These are phyloP conservation scores for Fusarium sp. DNA, from an alignment of 2,329 filamentous ascomycete species.

Conservation along the genomic window DNA sequence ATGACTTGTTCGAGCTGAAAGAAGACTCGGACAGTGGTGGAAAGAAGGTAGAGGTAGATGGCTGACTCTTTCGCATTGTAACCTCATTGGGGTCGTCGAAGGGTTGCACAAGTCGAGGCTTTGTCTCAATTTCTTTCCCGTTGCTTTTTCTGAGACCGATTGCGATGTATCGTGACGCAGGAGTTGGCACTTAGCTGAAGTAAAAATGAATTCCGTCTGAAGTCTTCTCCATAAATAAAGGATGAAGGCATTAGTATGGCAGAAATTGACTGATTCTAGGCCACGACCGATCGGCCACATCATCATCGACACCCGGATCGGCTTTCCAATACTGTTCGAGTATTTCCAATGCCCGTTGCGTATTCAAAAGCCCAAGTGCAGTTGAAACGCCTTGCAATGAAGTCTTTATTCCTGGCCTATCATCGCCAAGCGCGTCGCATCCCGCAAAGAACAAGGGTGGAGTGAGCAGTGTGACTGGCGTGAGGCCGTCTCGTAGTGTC, in stretches of 20 bases:
- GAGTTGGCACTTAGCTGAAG: no score
- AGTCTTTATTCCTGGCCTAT: conserved; percentile 20
- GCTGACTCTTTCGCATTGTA: background rate
- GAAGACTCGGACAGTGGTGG: background rate
- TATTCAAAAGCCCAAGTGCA: conserved; percentile 17
- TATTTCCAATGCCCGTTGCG: conserved; percentile 25
- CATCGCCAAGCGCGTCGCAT: conserved; percentile 18
- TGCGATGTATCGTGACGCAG: no score
- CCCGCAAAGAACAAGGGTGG: conserved; percentile 29
- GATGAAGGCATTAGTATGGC: conserved; percentile 6
- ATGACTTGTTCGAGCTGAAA: background rate
- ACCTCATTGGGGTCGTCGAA: no score
- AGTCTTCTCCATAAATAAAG: no score
- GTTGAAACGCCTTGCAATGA: conserved; percentile 22
- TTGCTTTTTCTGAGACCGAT: no score
- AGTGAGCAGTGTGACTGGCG: conserved; percentile 20
- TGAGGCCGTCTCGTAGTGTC: conserved; percentile 24
- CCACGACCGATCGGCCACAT: conserved; percentile 13
- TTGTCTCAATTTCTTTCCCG: no score
- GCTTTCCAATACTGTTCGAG: conserved; percentile 20
- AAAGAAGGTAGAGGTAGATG: background rate
- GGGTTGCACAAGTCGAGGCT: no score
- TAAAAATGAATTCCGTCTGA: no score
- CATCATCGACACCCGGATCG: conserved; percentile 18
- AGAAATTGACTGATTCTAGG: conserved; percentile 22